Evolutionary conservation across 495 filamentous ascomycete species (phyloP).

Genomic region (Penicillium coffeae): DNA sequence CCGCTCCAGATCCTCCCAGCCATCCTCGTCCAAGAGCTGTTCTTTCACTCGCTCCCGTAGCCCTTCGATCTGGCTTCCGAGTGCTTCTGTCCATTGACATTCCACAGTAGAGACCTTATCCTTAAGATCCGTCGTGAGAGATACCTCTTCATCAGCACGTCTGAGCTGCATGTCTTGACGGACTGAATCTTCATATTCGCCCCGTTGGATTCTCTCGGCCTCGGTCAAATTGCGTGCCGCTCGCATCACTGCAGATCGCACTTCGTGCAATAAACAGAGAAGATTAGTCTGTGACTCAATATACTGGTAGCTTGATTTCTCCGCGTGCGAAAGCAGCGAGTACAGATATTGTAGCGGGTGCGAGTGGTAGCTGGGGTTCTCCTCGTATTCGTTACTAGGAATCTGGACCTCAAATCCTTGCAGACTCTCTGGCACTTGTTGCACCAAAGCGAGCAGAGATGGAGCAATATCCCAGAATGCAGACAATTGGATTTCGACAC

Average conservation of each 20-base stretch:
- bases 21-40: constrained; percentile 64
- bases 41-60: constrained; percentile 55
- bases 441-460: constrained; percentile 65
- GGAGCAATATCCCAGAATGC: constrained; percentile 99
- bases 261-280: constrained; percentile 89
- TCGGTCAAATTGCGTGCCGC: constrained; percentile 54
- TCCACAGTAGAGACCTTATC: constrained; percentile 88
- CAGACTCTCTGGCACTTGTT: constrained; percentile 66
- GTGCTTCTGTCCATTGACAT: constrained; percentile 73
- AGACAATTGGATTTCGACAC: constrained; percentile 83
- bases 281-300: constrained; percentile 93
- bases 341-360: constrained; percentile 89
- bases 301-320: constrained; percentile 90
- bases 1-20: constrained; percentile 65
- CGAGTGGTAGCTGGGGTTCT: constrained; percentile 74
- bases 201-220: constrained; percentile 54
- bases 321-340: constrained; percentile 74
- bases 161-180: constrained; percentile 56
- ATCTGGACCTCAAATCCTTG: constrained; percentile 61
- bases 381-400: constrained; percentile 70
- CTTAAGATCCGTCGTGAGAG: constrained; percentile 81
- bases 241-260: constrained; percentile 70
- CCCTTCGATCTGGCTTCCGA: constrained; percentile 56
- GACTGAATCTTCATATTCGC: constrained; percentile 48
- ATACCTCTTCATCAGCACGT: constrained; percentile 58